A percentile compares a stretch with the other conserved stretches of the same genome.
Evolutionary conservation across 2,329 filamentous ascomycete genomes (phyloP).

Genomic region (Simplicillium aogashimaense): DNA sequence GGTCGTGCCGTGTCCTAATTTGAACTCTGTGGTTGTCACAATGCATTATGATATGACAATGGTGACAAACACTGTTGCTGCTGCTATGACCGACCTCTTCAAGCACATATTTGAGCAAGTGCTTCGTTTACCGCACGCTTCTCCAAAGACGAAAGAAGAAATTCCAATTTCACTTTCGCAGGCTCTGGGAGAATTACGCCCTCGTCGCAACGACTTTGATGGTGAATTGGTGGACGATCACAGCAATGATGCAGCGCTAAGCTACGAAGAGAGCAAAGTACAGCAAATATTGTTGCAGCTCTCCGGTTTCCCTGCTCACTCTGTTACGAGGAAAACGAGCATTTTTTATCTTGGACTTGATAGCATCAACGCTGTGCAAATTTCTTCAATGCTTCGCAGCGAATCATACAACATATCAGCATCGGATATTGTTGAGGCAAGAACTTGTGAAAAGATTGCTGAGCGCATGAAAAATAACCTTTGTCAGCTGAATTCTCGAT

Average conservation of each 20-base stretch:
- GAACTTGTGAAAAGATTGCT: constrained; percentile 32
- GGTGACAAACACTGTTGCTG: constrained; percentile 16
- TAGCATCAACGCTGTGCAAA: constrained; percentile 77
- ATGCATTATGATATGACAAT: constrained; percentile 51
- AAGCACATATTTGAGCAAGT: constrained; percentile 16
- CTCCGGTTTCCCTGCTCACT: constrained; percentile 35
- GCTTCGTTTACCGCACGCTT: constrained; percentile 15
- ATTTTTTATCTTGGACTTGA: constrained; percentile 87
- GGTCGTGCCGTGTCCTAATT: constrained; percentile 43
- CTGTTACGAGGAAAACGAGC: constrained; percentile 52
- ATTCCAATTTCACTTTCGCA: constrained; percentile 13
- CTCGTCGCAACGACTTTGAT: constrained; percentile 4
- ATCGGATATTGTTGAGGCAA: constrained; percentile 62
- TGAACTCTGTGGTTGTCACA: constrained; percentile 45
- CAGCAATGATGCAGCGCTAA: constrained; percentile 6
- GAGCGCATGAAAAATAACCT: constrained; percentile 3
- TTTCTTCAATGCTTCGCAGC: constrained; percentile 58
- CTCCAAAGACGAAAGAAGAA: constrained; percentile 7
- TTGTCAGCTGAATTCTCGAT: too few relatives aligned
- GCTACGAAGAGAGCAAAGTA: constrained; percentile 24
- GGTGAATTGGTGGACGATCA: background rate
- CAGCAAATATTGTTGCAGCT: constrained; percentile 48
- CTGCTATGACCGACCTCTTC: constrained; percentile 19
- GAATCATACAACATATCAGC: constrained; percentile 50
- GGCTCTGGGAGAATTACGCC: constrained; percentile 6